Percentiles rank a stretch among this genome's conserved stretches.
Conservation (phyloP, 148 eudicot genomes). For the Beta vulgaris region DNA sequence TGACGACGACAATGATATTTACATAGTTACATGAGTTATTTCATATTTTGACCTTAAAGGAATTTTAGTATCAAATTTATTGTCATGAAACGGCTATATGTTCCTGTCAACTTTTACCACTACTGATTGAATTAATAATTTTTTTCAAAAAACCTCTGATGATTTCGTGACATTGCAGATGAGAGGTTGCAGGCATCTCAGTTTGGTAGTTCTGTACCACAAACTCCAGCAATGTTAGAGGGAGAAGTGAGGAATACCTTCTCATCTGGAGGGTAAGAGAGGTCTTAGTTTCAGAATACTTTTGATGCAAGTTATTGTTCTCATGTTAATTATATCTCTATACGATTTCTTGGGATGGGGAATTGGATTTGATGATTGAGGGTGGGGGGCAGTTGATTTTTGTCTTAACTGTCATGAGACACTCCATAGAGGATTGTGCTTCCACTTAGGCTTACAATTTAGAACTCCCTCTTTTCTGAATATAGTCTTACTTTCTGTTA, state of each 20-base stretch:
- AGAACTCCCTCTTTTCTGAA: background rate
- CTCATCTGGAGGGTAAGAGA: constrained; percentile 82
- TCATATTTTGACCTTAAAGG: constrained; percentile 6
- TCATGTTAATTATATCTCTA: background rate
- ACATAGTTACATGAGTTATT: background rate
- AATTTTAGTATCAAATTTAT: background rate
- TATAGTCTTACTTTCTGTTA: background rate
- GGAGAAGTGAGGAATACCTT: constrained; percentile 37
- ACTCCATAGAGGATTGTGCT: background rate
- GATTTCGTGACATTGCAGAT: constrained; percentile 70
- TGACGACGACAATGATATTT: too few species aligned
- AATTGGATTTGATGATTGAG: background rate
- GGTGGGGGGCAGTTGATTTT: background rate
- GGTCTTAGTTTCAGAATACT: constrained; percentile 15
- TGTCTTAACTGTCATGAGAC: background rate
- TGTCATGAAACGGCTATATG: constrained; percentile 7
- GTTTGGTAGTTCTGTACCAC: constrained; percentile 31
- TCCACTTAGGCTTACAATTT: background rate
- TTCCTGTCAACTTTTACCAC: background rate
- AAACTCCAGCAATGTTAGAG: constrained; percentile 26
- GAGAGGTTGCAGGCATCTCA: constrained; percentile 59
- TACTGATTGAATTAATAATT: constrained; percentile 17
- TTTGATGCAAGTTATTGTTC: background rate
- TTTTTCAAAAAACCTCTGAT: constrained; percentile 35
- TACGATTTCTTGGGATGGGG: constrained; percentile 1